Evolutionary conservation across 2,329 filamentous ascomycete species (phyloP).

Genomic region (Talaromyces funiculosus): DNA sequence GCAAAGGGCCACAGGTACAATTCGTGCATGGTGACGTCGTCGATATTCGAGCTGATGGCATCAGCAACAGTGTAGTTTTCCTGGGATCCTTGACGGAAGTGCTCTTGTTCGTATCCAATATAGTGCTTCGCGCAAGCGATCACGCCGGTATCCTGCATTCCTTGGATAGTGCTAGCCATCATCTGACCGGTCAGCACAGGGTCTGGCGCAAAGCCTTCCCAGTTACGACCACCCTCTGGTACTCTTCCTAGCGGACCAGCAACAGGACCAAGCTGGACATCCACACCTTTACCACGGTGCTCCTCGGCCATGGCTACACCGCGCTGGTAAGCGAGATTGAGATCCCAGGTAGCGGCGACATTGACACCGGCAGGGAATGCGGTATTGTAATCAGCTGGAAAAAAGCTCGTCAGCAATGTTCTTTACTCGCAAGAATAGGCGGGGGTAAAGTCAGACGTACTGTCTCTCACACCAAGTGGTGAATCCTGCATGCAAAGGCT

Average conservation of each 20-base stretch:
- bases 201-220: slow-evolving; percentile 64
- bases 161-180: slow-evolving; percentile 66
- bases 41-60: slow-evolving; percentile 55
- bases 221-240: slow-evolving; percentile 64
- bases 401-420: neutral
- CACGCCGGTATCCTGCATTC: slow-evolving; percentile 75
- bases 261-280: slow-evolving; percentile 70
- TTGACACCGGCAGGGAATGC: slow-evolving; percentile 76
- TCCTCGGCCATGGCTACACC: slow-evolving; percentile 71
- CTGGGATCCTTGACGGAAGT: slow-evolving; percentile 62
- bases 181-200: slow-evolving; percentile 68
- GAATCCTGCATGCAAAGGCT: slow-evolving; percentile 82
- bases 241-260: slow-evolving; percentile 66
- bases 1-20: slow-evolving; percentile 64
- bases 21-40: slow-evolving; percentile 60
- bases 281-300: slow-evolving; percentile 67
- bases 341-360: slow-evolving; percentile 77
- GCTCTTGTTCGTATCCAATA: slow-evolving; percentile 68
- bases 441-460: too few species aligned
- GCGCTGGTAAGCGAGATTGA: slow-evolving; percentile 61
- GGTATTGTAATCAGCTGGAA: slow-evolving; percentile 65
- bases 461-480: slow-evolving; percentile 70
- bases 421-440: too few species aligned
- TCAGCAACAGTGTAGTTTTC: slow-evolving; percentile 58
- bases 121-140: slow-evolving; percentile 79